Conservation (phyloP, 2,329 filamentous ascomycete genomes). For the Botrytis byssoidea region DNA sequence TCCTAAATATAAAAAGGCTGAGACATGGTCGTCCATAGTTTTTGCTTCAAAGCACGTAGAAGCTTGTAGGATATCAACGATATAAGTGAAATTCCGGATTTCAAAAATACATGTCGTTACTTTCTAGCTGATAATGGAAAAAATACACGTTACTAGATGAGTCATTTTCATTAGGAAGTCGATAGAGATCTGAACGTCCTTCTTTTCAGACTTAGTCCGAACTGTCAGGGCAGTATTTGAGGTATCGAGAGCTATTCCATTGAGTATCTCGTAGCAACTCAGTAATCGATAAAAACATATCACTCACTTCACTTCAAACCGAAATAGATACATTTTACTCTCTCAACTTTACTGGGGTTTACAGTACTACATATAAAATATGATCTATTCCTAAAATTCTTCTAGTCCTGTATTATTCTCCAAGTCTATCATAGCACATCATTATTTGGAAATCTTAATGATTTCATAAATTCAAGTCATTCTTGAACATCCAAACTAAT, state of each 20-base stretch:
- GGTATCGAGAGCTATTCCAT: neutral
- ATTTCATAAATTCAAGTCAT: neutral
- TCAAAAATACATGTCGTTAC: neutral
- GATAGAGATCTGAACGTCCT: neutral
- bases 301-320: neutral
- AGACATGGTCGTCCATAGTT: neutral
- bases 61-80: neutral
- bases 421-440: neutral
- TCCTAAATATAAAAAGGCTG: rapidly evolving
- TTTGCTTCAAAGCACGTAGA: neutral
- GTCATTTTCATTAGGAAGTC: neutral
- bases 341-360: neutral
- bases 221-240: neutral
- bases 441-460: neutral
- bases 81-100: neutral
- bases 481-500: neutral
- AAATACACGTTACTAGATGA: neutral
- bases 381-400: neutral
- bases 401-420: neutral
- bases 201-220: neutral
- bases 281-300: neutral
- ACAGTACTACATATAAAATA: neutral
- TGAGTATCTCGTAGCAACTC: neutral
- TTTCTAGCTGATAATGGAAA: neutral
- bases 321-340: neutral